Evolutionary conservation across 805 yeast genomes (phyloP).

Genomic region (Candida ponderosae): DNA sequence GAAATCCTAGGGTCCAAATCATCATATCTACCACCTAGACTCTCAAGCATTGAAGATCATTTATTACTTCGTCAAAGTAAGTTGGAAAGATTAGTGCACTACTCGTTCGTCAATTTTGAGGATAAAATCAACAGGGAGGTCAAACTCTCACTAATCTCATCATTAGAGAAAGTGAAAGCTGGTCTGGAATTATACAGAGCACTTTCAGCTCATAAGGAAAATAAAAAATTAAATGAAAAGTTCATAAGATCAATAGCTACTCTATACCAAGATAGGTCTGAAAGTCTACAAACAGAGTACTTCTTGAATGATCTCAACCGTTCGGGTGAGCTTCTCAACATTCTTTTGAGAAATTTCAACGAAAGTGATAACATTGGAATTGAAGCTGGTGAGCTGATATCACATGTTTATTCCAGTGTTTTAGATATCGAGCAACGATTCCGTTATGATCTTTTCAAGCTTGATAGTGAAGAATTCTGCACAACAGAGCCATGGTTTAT

Average conservation of each 20-base stretch:
- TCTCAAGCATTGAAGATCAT: slow-evolving; percentile 43
- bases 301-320: slow-evolving; percentile 17
- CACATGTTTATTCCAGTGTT: slow-evolving; percentile 21
- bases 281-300: slow-evolving; percentile 13
- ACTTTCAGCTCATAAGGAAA: background rate
- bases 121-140: slow-evolving; percentile 25
- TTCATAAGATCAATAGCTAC: slow-evolving; percentile 4
- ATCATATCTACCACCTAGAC: slow-evolving; percentile 44
- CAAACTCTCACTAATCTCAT: slow-evolving; percentile 30
- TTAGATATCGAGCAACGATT: slow-evolving; percentile 31
- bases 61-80: slow-evolving; percentile 40
- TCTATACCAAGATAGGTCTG: slow-evolving; percentile 8
- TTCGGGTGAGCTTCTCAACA: slow-evolving; percentile 18
- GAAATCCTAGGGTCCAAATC: slow-evolving; percentile 55
- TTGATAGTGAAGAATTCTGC: slow-evolving; percentile 22
- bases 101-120: slow-evolving; percentile 37
- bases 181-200: slow-evolving; percentile 35
- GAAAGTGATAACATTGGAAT: slow-evolving; percentile 9
- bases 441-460: slow-evolving; percentile 25
- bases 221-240: background rate
- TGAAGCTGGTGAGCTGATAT: slow-evolving; percentile 16
- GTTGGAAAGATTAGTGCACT: slow-evolving; percentile 36
- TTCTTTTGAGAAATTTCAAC: slow-evolving; percentile 15
- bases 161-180: slow-evolving; percentile 38
- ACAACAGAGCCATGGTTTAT: slow-evolving; percentile 39